Base-by-base conservation (phyloP, 495 filamentous ascomycete genomes). In the Penicillium riverlandense region DNA sequence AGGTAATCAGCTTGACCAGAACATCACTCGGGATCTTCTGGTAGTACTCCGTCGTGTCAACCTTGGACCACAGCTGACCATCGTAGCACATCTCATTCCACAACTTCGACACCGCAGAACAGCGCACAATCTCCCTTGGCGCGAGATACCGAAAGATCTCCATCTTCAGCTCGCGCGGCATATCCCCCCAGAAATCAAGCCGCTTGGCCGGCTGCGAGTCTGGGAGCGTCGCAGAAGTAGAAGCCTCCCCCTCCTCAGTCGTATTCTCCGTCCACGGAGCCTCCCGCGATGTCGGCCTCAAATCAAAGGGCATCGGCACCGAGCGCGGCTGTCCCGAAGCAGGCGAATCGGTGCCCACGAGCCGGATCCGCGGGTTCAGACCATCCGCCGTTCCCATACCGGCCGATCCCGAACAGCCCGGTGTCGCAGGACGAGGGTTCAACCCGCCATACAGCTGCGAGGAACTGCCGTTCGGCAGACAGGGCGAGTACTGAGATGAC, bases 81-180 rank as follows among this genome's bases (percentile, higher is more conserved):
- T 98, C 92, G 50, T 88, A 95, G 66, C 91, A 96, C 71, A 89
- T 84, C 29, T 75, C 67, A 61, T 96, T 72, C 76, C 92, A 97
- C 11, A 74, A 59, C 54, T 80, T 88, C 54, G 81, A 89, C n/a
- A 95, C 85, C 11, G 75, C 64, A 6, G 92, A 94, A 38, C 78
- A 80, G 41, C 86, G 80, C 8, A 97, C 78, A 38, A 98, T 79
- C 58, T 97, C 84, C 53, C 80, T 87, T 9, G 91, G 90, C 27
- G 67, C 75, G 27, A 97, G 65, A 54, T 84, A 88, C 5, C 76
- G 71, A 44, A 98, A 76, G 41, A 97, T 80, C 31, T 83, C 62
- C 48, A 92, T 75, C 53, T 82, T 83, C 41, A 98, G 72, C 69
- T 98, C 92, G 27, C 78, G 63, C 1, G 91, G 91, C 72, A 96